phyloP scores from a whole-genome alignment of 2,329 filamentous ascomycete genomes.

The Pyrenophora graminea region DNA sequence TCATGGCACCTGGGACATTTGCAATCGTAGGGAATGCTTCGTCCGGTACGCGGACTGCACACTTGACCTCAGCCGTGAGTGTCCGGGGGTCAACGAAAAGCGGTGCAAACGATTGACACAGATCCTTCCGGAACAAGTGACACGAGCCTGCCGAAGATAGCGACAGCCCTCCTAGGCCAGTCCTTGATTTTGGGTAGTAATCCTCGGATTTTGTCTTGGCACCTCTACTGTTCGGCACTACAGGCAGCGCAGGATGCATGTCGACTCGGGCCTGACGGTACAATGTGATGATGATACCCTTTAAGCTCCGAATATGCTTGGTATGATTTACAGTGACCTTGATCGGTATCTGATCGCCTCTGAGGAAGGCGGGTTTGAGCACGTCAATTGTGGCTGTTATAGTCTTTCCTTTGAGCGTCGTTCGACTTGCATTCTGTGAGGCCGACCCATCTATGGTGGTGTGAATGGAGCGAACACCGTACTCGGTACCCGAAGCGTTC shows the following conservation, averaged over 20 bases:
- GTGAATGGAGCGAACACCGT: slow-evolving; percentile 46
- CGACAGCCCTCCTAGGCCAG: slow-evolving; percentile 83
- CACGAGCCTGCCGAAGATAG: slow-evolving; percentile 83
- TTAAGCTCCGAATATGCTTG: slow-evolving; percentile 85
- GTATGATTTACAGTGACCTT: slow-evolving; percentile 84
- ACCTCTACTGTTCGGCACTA: slow-evolving; percentile 65
- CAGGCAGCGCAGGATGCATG: slow-evolving; percentile 67
- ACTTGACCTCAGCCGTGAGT: slow-evolving; percentile 77
- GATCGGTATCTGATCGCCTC: slow-evolving; percentile 81
- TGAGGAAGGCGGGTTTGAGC: slow-evolving; percentile 78
- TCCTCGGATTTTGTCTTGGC: slow-evolving; percentile 77
- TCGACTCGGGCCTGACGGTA: slow-evolving; percentile 92
- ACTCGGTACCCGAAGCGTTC: slow-evolving; percentile 52
- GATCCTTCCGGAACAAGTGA: slow-evolving; percentile 93
- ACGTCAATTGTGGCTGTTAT: slow-evolving; percentile 88
- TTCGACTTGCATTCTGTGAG: slow-evolving; percentile 53
- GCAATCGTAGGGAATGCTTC: slow-evolving; percentile 91
- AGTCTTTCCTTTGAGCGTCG: slow-evolving; percentile 67
- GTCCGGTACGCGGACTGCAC: slow-evolving; percentile 83
- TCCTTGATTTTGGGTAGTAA: slow-evolving; percentile 83
- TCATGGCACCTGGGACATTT: slow-evolving; percentile 88
- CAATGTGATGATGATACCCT: slow-evolving; percentile 89
- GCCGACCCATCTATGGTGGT: slow-evolving; percentile 51
- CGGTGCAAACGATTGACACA: slow-evolving; percentile 85
- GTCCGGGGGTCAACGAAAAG: slow-evolving; percentile 83